Conservation (phyloP, 1,284 basidiomycete genomes). For the Irpex lacteus region DNA sequence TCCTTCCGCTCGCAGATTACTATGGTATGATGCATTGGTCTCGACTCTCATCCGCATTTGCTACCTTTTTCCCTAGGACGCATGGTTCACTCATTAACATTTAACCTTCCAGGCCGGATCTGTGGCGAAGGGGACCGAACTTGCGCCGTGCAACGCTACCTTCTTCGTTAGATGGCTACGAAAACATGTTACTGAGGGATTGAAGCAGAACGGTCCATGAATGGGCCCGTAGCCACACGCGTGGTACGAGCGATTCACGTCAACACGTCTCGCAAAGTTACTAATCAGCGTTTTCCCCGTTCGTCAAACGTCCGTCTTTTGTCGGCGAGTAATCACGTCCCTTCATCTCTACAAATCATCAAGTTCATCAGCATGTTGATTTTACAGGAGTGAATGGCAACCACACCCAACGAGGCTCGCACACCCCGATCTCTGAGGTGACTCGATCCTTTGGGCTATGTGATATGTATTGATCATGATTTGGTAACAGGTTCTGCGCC, state of each 20-base stretch:
- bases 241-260: neutral
- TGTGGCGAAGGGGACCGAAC: neutral
- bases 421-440: too few relatives aligned
- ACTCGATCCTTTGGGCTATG: too few relatives aligned
- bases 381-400: neutral
- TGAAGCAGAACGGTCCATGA: neutral
- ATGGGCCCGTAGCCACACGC: neutral
- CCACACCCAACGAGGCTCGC: neutral
- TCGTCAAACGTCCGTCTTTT: too few relatives aligned
- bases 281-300: too few relatives aligned
- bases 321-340: too few relatives aligned
- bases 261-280: too few relatives aligned
- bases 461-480: too few relatives aligned
- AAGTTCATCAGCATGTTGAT: neutral
- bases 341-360: neutral
- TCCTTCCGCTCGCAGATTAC: neutral
- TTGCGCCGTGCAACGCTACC: too few relatives aligned
- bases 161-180: neutral
- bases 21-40: neutral
- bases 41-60: neutral
- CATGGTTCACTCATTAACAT: neutral
- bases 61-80: too few relatives aligned
- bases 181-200: neutral
- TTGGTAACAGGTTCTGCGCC: too few relatives aligned
- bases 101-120: neutral